Base-by-base conservation (phyloP, 2,329 filamentous ascomycete species). In the Metarhizium brunneum region DNA sequence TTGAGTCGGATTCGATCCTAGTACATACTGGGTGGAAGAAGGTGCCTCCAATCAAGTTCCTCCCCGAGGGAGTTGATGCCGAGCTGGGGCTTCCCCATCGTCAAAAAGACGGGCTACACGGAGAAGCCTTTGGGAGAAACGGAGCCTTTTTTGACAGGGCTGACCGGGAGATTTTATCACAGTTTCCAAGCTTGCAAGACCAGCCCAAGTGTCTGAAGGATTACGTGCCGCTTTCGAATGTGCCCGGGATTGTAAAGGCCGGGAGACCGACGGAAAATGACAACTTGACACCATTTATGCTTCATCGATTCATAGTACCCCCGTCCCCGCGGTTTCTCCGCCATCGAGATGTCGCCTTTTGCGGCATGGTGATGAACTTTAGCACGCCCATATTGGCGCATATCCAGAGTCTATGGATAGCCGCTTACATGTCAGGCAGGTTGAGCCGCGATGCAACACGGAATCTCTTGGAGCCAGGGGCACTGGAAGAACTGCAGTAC, bases 11-110 rank as follows among this genome's bases (percentile, higher is more conserved):
- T 61, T 73, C 73, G 0, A 63, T 86, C 2, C 70, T 81, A 56
- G 82, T 76, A 60, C 76, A 75, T 18, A 85, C 81, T 0, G 83
- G 83, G 2, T 86, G 83, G 83, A 76, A 79, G 60, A 72, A 78
- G 47, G 66, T 71, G 2, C 75, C 79, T 1, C 73, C 78, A 0
- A 65, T 86, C 52, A 75, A 74, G 49, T 84, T 84, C 62, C 62
- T 79, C 10, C 75, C 76, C 0, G 67, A 71, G 35, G 75, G 73
- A 18, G 72, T 78, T 50, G 73, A 76, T 35, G 63, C 60, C 10
- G 71, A 77, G 30, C 66, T 81, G 2, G 81, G 80, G 11, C 63
- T 83, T 16, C 79, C 80, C 2, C 74, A 76, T 59, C 43, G 56
- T 4, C 64, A 53, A 52, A 63, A 57, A 42, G 18, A 61, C 2